phyloP scores from a whole-genome alignment of 2,329 filamentous ascomycete genomes.

The Beauveria caledonica region DNA sequence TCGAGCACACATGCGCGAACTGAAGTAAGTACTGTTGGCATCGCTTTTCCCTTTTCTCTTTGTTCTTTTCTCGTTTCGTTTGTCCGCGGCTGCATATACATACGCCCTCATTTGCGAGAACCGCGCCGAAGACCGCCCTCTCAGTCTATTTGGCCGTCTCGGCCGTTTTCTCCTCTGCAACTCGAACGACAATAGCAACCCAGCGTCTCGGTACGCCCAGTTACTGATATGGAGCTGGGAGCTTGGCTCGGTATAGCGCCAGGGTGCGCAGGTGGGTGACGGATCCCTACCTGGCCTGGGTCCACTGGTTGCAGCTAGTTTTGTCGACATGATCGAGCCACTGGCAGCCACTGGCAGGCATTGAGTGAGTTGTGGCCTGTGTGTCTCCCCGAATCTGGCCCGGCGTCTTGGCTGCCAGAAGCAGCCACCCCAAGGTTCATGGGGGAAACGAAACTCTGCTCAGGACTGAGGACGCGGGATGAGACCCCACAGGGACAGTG shows the following conservation, averaged over 20 bases:
- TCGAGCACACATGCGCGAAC: too few species aligned
- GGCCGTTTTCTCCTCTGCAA: background rate
- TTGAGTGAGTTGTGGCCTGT: background rate
- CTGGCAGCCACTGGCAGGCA: too few species aligned
- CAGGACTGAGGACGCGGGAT: background rate
- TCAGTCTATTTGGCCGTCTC: background rate
- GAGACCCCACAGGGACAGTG: background rate
- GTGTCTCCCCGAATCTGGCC: background rate
- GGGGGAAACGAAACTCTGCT: constrained; percentile 5
- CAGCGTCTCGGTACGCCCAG: background rate
- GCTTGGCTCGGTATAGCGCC: background rate
- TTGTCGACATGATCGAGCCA: background rate
- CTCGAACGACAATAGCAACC: background rate
- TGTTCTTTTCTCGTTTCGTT: background rate
- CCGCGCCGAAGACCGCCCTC: background rate
- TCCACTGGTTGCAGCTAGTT: background rate
- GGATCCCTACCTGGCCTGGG: background rate
- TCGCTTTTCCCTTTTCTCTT: background rate
- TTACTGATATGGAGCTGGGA: background rate
- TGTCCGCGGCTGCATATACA: background rate
- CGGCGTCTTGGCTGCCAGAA: constrained; percentile 4
- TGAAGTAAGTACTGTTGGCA: too few species aligned
- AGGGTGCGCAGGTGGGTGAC: background rate
- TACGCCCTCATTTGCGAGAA: constrained; percentile 8
- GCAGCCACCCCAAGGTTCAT: background rate